Base-by-base conservation (phyloP, 176 grass and related monocot species). In the Raddia distichophylla region DNA sequence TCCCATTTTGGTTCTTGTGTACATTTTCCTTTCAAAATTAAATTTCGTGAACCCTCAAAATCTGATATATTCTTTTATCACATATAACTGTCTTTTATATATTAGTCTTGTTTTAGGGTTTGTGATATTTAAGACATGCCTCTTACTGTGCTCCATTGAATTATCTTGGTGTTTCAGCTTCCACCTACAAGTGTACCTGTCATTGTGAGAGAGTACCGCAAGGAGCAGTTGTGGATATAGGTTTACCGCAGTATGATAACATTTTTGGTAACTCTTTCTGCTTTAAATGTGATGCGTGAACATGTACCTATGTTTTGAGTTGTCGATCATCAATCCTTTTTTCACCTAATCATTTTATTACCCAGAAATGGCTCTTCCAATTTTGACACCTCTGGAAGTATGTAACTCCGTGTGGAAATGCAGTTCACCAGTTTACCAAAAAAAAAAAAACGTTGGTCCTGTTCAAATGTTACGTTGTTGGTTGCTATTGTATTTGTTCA, bases 141-240 rank as follows among this genome's bases (percentile, higher is more conserved):
- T 61, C 16, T 66, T 43, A 27, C 71, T 88, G 37, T 67, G 35
- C 20, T 73, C 37, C 44, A 78, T 67, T 35, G 68, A 78, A 73
- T 40, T 80, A 7, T 67, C 67, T 45, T 80, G 15, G 52, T 85
- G 53, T 74, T 14, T 58, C 86, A 97, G 94, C 90, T 97, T 59
- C 94, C 92, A 71, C 92, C 94, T 43, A 40, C 37, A 48, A 92
- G 94, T 78, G 94, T 97, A 47, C 94, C 92, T 46, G 94, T 92
- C 55, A 91, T 94, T 80, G 87, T 97, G 49, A 82, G 92, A 68
- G 85, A 94, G 77, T 94, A 92, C 82, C 86, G 90, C 67, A 89
- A 78, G 83, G 94, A 97, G 60, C 92, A 88, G n/a, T 69, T 97
- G 54, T 94, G 91, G 94, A 91, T 93, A 90, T 97, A 83, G 72